Base-by-base conservation (phyloP, 306 rosid genomes). In the Biancaea sappan region DNA sequence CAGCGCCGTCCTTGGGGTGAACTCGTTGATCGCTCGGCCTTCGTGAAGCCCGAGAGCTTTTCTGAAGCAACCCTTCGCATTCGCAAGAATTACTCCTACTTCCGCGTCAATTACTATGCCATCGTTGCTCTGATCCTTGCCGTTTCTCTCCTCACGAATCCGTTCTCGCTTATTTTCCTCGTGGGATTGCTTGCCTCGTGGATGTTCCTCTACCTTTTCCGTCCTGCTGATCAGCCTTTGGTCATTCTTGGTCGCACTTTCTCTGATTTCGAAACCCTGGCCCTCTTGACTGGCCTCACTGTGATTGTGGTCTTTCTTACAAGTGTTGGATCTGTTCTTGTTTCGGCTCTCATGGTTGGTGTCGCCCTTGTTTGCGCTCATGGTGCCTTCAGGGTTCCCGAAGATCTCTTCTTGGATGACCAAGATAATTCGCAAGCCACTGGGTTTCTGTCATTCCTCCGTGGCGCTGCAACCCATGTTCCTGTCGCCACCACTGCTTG, bases 1-100 rank as follows among this genome's bases (percentile, higher is more conserved):
- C 94, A 85, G 78, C 91, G 91, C 71, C 89, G 94, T 50, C 88
- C 94, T 10, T 89, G 94, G 94, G 15, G 84, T 19, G 94, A 89
- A 66, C 82, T 89, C 28, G 52, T 66, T 1, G 88, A 89, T 34
- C 91, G 91, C 9, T 31, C 88, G 8, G 85, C 85, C n/a, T 86
- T 89, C 50, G 31, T 84, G 15, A 86, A 85, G 38, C 94, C 94
- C 0, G 89, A 86, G 19, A 86, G 84, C 14, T 72, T 89, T 75
- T 81, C 94, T 40, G 91, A 86, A 16, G 91, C 94, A 71, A 81
- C 91, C 4, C 76, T 83, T 32, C 94, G 94, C 2, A 77, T 89
- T 41, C 86, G 94, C 67, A 89, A 89, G 48, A 89, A 89, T 64
- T 89, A 86, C 85, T 73, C 89, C 71, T 89, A 89, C 75, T 89